These are phyloP conservation scores for Raphanus raphanistrum DNA, from an alignment of 345 rosid species.

Conservation along the genomic window DNA sequence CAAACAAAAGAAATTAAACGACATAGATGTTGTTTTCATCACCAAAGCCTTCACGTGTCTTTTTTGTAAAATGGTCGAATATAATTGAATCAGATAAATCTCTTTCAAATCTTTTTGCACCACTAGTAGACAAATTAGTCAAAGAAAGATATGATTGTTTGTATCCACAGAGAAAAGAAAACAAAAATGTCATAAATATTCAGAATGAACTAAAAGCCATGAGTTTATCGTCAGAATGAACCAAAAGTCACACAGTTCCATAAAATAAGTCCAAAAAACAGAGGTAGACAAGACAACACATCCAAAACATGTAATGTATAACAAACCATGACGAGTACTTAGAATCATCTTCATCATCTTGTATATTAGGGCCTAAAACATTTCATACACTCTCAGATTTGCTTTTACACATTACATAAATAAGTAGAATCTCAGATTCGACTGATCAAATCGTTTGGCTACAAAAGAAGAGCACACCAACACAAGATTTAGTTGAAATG, in stretches of 20 bases:
- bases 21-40: slow-evolving; percentile 12
- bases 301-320: slow-evolving; percentile 9
- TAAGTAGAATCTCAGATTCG: background rate
- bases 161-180: slow-evolving; percentile 6
- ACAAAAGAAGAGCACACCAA: background rate
- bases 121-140: background rate
- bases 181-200: background rate
- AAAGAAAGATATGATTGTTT: slow-evolving; percentile 13
- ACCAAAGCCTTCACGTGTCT: slow-evolving; percentile 13
- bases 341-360: slow-evolving; percentile 21
- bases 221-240: slow-evolving; percentile 3
- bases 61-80: slow-evolving; percentile 14
- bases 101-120: background rate
- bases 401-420: background rate
- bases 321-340: slow-evolving; percentile 7
- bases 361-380: background rate
- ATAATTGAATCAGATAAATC: slow-evolving; percentile 3
- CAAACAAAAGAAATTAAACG: background rate
- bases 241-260: slow-evolving; percentile 8
- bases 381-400: background rate
- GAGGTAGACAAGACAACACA: slow-evolving; percentile 29
- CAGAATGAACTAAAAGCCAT: slow-evolving; percentile 11
- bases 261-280: slow-evolving; percentile 22
- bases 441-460: background rate
- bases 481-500: background rate